Evolutionary conservation across 768 basidiomycete species (phyloP).

Genomic region (Leccinellum albellum): DNA sequence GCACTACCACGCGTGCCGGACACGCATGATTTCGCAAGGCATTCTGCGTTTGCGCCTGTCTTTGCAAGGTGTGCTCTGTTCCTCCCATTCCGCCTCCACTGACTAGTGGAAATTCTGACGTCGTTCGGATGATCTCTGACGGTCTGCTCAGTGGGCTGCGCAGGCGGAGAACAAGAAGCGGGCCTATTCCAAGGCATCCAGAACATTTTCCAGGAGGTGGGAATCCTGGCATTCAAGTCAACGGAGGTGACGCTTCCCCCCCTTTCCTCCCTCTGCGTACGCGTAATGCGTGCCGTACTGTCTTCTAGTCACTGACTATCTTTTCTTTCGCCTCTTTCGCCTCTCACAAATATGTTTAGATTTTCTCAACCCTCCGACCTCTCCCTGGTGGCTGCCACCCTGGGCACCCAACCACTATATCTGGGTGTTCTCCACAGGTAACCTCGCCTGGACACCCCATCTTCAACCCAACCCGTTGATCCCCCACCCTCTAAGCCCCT

Average conservation of each 20-base stretch:
- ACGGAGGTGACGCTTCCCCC: slow-evolving; percentile 10
- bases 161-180: neutral
- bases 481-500: slow-evolving; percentile 10
- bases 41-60: slow-evolving; percentile 20
- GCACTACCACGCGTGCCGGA: slow-evolving; percentile 1
- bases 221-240: slow-evolving; percentile 18
- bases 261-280: neutral
- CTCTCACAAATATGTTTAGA: slow-evolving; percentile 4
- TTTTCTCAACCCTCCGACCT: neutral
- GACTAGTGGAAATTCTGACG: neutral
- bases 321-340: neutral
- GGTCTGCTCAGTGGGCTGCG: slow-evolving; percentile 3
- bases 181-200: neutral
- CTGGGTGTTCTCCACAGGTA: slow-evolving; percentile 23
- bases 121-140: slow-evolving; percentile 10
- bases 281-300: neutral
- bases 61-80: slow-evolving; percentile 3
- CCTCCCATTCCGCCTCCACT: neutral
- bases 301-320: slow-evolving; percentile 1
- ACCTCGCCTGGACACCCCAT: slow-evolving; percentile 25
- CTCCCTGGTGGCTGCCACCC: slow-evolving; percentile 10
- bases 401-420: slow-evolving; percentile 19
- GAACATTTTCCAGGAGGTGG: slow-evolving; percentile 15
- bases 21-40: slow-evolving; percentile 10
- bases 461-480: slow-evolving; percentile 13